phyloP scores from a whole-genome alignment of 1,284 basidiomycete genomes.

The Wallemia ichthyophaga region DNA sequence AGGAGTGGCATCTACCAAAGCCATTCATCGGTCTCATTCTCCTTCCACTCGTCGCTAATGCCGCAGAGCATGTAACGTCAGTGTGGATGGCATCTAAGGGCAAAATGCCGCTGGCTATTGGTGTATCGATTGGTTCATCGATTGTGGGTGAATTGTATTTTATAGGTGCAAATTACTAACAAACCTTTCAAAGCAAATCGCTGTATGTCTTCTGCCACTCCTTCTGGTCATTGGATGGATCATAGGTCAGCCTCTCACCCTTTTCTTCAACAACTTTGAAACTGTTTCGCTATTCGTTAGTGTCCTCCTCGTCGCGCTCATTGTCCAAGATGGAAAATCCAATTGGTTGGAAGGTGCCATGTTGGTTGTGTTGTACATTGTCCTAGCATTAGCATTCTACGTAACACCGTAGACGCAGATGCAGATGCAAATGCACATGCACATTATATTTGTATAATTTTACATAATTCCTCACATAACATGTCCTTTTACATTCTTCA shows the following conservation, averaged over 20 bases:
- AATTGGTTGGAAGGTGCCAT: slow-evolving; percentile 70
- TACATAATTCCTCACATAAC: too few relatives aligned
- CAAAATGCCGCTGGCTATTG: slow-evolving; percentile 60
- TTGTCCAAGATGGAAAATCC: slow-evolving; percentile 36
- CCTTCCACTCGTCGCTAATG: not conserved
- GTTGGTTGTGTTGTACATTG: slow-evolving; percentile 28
- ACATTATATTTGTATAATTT: too few relatives aligned
- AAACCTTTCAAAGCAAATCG: slow-evolving; percentile 34
- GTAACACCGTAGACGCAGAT: slow-evolving; percentile 7
- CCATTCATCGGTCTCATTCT: slow-evolving; percentile 9
- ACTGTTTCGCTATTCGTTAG: slow-evolving; percentile 59
- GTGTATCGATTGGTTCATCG: slow-evolving; percentile 63
- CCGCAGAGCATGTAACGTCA: not conserved
- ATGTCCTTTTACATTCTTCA: too few relatives aligned
- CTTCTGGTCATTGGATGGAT: slow-evolving; percentile 28
- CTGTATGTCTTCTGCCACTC: slow-evolving; percentile 54
- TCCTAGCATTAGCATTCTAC: slow-evolving; percentile 24
- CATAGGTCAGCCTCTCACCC: slow-evolving; percentile 40
- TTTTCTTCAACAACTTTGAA: slow-evolving; percentile 18
- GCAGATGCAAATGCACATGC: too few relatives aligned
- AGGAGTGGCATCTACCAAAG: slow-evolving; percentile 48
- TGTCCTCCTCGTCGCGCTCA: slow-evolving; percentile 10
- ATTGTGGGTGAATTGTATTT: slow-evolving; percentile 26
- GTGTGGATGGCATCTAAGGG: slow-evolving; percentile 63
- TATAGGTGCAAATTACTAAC: slow-evolving; percentile 1